Evolutionary conservation across 768 basidiomycete genomes (phyloP).

Genomic region (Cystobasidium tubakii): DNA sequence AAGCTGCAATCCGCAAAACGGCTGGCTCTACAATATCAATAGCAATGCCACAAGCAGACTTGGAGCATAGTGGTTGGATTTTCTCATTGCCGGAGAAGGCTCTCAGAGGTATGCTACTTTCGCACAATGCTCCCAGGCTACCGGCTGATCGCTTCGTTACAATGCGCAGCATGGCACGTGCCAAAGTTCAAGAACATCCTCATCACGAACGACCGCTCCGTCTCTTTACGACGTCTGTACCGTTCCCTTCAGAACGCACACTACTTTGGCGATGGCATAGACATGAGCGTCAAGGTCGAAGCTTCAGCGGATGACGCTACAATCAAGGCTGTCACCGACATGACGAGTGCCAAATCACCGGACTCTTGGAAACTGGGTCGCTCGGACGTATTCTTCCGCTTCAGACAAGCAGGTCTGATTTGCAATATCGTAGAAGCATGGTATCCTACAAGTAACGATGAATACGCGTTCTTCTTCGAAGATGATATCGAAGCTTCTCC

Average conservation of each 20-base stretch:
- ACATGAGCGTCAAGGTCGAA: slow-evolving; percentile 69
- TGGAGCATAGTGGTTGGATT: slow-evolving; percentile 61
- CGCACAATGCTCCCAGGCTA: too few species aligned
- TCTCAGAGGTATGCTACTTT: slow-evolving; percentile 55
- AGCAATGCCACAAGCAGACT: slow-evolving; percentile 49
- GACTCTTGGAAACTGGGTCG: slow-evolving; percentile 61
- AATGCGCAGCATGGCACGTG: slow-evolving; percentile 62
- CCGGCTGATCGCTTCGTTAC: neutral
- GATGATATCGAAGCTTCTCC: slow-evolving; percentile 81
- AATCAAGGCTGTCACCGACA: neutral
- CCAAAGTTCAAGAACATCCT: slow-evolving; percentile 65
- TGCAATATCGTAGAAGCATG: slow-evolving; percentile 81
- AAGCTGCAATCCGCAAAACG: neutral
- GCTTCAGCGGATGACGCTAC: slow-evolving; percentile 63
- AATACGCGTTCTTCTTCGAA: slow-evolving; percentile 72
- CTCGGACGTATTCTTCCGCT: slow-evolving; percentile 62
- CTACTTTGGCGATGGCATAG: slow-evolving; percentile 64
- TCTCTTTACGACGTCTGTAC: slow-evolving; percentile 64
- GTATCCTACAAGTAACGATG: slow-evolving; percentile 68
- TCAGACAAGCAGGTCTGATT: slow-evolving; percentile 70
- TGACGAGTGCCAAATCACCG: slow-evolving; percentile 49
- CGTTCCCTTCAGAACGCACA: slow-evolving; percentile 57
- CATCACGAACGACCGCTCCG: slow-evolving; percentile 69
- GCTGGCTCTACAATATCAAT: slow-evolving; percentile 36
- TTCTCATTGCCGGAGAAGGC: slow-evolving; percentile 58